A percentile compares a stretch with the other conserved stretches of the same genome.
Conservation (phyloP, 305 asterid genomes). For the Solanum hybrid region DNA sequence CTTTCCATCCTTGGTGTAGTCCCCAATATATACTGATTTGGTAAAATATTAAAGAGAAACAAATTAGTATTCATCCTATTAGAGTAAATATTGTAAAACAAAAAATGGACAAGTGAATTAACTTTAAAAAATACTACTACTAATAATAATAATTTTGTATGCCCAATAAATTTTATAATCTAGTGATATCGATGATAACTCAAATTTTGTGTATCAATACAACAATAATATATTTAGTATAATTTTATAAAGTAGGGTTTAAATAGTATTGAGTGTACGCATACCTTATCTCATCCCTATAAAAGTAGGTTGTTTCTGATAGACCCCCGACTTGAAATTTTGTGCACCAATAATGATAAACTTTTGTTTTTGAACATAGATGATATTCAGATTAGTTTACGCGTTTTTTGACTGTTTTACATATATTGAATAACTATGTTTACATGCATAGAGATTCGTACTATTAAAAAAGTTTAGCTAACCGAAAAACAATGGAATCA, state of each 20-base stretch:
- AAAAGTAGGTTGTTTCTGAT: background rate
- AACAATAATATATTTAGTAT: background rate
- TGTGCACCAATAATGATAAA: background rate
- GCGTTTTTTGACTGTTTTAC: background rate
- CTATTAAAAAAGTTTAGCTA: background rate
- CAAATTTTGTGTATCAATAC: background rate
- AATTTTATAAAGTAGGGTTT: background rate
- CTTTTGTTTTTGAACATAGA: background rate
- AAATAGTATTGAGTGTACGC: background rate
- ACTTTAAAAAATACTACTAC: no score
- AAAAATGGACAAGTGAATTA: background rate
- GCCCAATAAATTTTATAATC: background rate
- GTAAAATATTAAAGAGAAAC: background rate
- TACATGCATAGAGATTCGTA: background rate
- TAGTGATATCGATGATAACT: background rate
- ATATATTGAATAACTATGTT: background rate
- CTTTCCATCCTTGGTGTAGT: background rate
- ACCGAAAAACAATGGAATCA: background rate
- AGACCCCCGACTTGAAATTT: background rate
- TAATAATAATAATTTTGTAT: background rate
- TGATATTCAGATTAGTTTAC: background rate
- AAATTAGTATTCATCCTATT: background rate
- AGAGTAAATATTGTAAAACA: background rate
- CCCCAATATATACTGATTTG: background rate
- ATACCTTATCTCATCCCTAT: background rate